These are phyloP conservation scores for Davidsoniella neocaledoniae DNA, from an alignment of 2,329 filamentous ascomycete genomes.

Conservation along the genomic window DNA sequence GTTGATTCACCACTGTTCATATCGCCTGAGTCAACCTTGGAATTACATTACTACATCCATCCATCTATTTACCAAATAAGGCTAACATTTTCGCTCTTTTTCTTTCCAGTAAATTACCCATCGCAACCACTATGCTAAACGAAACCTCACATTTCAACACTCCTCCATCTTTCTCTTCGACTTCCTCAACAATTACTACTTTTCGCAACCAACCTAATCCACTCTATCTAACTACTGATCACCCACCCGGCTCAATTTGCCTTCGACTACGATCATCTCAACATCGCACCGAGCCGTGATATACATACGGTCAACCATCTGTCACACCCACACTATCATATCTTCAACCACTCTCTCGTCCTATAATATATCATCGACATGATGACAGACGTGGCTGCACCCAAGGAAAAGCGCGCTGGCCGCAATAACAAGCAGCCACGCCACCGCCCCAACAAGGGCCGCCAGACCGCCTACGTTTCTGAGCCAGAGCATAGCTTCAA, in stretches of 20 bases:
- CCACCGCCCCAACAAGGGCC: constrained; percentile 11
- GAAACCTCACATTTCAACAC: constrained; percentile 6
- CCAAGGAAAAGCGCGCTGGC: constrained; percentile 21
- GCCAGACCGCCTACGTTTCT: constrained; percentile 40
- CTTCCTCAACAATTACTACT: not conserved
- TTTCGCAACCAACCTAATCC: not conserved
- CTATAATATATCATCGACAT: not conserved
- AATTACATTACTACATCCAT: not conserved
- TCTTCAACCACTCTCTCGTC: not conserved
- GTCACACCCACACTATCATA: not conserved
- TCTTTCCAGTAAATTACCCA: constrained; percentile 2
- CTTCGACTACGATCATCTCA: not conserved
- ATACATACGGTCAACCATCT: not conserved
- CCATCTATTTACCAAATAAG: too few relatives aligned
- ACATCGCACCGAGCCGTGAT: constrained; percentile 10
- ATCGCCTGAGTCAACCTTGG: not conserved
- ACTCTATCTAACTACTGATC: constrained; percentile 5
- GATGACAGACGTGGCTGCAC: not conserved
- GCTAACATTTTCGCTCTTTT: not conserved
- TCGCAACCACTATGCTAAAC: constrained; percentile 9
- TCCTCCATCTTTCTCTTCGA: constrained; percentile 3
- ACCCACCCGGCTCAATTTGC: constrained; percentile 4
- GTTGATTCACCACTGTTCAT: not conserved
- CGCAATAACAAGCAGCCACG: constrained; percentile 23
- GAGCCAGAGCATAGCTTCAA: constrained; percentile 31